Evolutionary conservation across 495 filamentous ascomycete species (phyloP).

Genomic region (Astrothelium macrocarpum): DNA sequence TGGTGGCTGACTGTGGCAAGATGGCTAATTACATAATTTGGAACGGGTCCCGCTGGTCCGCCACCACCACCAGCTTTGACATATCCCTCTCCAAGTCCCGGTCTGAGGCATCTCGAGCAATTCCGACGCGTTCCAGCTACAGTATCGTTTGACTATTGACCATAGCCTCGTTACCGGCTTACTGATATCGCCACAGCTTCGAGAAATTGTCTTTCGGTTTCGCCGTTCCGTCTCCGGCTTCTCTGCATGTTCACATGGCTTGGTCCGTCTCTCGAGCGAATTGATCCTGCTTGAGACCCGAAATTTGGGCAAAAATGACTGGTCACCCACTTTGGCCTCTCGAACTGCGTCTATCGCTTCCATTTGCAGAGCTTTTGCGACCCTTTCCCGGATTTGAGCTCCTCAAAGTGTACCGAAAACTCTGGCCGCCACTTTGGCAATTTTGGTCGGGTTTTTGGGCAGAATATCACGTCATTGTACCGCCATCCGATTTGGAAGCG

Average conservation of each 20-base stretch:
- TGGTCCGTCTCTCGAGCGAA: background rate
- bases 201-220: background rate
- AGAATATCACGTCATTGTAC: background rate
- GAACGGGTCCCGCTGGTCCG: too few relatives aligned
- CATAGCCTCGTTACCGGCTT: background rate
- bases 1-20: too few relatives aligned
- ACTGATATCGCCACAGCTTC: background rate
- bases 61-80: background rate
- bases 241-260: background rate
- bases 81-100: background rate
- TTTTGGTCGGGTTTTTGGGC: background rate
- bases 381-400: background rate
- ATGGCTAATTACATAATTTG: too few relatives aligned
- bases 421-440: background rate
- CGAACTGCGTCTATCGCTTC: background rate
- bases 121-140: background rate
- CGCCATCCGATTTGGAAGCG: background rate
- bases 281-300: background rate
- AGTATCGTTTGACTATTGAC: background rate
- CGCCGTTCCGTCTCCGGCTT: background rate
- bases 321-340: background rate
- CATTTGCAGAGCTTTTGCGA: background rate
- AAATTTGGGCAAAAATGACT: background rate
- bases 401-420: background rate
- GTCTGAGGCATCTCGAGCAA: background rate